Base-by-base conservation (phyloP, 164 flowering plant species). In the Stephania cephalantha region DNA sequence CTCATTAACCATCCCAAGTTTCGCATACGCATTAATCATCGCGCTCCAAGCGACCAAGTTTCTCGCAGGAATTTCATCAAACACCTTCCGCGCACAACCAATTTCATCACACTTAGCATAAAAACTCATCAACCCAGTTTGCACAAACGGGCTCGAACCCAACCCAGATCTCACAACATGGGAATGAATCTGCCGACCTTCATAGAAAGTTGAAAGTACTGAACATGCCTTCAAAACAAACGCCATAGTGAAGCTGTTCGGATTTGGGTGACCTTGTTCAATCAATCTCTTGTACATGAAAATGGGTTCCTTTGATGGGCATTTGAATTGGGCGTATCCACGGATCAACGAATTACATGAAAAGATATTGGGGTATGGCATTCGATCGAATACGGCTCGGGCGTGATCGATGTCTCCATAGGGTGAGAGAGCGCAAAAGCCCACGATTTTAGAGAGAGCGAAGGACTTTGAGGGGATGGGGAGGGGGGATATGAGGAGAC, bases 221-320 rank as follows among this genome's bases (percentile, higher is more conserved):
- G 88, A 81, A 48, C 92, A 89, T 8, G 88, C 82, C 74, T 87
- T 89, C 13, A 87, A 79, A 55, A 86, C 86, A 68, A 85, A 87
- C 0, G 90, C 82, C 2, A 85, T 42, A 0, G 90, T 89, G 76
- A 78, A 89, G 30, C 85, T 80, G 78, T 89, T 87, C 1, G 90
- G 83, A 53, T 69, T 61, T 4, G 85, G 85, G 46, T 48, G 73
- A 10, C 83, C 82, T 13, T 50, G 67, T 68, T 53, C 53, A 12
- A 85, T 71, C 85, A 88, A 71, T 20, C 46, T 77, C 44, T 71
- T 74, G 74, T 80, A 88, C 11, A 87, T 63, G 68, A 75, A 66
- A 52, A 88, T 55, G 3, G 88, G 86, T 69, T 88, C 86, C 17
- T 75, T 83, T 10, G 86, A 76, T 13, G 85, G 83, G 80, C 42